Percentiles rank a stretch among this genome's conserved stretches.
phyloP scores from a whole-genome alignment of 805 yeast species.

The Ogataea haglerorum region DNA sequence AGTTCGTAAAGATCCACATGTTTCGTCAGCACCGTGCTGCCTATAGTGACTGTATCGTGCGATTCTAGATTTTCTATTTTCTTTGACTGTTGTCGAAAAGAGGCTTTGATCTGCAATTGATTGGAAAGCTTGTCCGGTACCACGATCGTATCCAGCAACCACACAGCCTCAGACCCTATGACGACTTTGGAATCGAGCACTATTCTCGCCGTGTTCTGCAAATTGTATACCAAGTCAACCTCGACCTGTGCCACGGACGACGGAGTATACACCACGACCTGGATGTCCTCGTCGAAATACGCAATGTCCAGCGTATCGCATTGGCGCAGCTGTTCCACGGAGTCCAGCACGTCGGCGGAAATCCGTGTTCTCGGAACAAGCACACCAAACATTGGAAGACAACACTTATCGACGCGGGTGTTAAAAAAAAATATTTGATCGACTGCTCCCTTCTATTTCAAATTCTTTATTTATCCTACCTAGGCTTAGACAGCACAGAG shows the following conservation, averaged over 20 bases:
- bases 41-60: slow-evolving; percentile 12
- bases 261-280: slow-evolving; percentile 11
- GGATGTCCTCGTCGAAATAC: slow-evolving; percentile 18
- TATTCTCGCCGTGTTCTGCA: slow-evolving; percentile 6
- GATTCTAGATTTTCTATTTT: slow-evolving; percentile 10
- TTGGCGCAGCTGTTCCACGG: slow-evolving; percentile 1
- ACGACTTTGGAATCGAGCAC: background rate
- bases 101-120: slow-evolving; percentile 16
- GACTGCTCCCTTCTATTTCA: background rate
- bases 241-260: slow-evolving; percentile 2
- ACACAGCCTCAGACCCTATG: slow-evolving; percentile 9
- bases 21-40: slow-evolving; percentile 7
- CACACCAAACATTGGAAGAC: slow-evolving; percentile 3
- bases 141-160: slow-evolving; percentile 17
- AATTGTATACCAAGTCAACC: slow-evolving; percentile 12
- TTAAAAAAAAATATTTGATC: background rate
- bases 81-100: slow-evolving; percentile 14
- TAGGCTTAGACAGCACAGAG: slow-evolving; percentile 6
- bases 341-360: background rate
- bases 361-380: slow-evolving; percentile 2
- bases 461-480: slow-evolving; percentile 1
- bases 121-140: slow-evolving; percentile 21
- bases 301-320: slow-evolving; percentile 6
- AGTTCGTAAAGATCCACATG: slow-evolving; percentile 6
- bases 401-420: background rate